These are phyloP conservation scores for Tylopilus felleus DNA, from an alignment of 768 basidiomycete genomes.

Conservation along the genomic window DNA sequence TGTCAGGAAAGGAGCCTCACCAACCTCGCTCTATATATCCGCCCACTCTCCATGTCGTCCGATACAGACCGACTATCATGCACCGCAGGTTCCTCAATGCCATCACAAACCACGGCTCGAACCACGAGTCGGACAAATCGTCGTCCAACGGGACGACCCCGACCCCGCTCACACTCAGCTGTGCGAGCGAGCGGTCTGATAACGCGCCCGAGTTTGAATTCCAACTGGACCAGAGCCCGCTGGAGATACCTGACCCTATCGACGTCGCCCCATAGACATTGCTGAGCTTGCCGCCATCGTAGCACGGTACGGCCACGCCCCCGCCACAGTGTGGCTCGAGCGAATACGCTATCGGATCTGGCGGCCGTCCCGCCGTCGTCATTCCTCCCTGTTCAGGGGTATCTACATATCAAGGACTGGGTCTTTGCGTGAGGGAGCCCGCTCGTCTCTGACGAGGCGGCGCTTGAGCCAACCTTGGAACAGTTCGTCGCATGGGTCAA, in stretches of 20 bases:
- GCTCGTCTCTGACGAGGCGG: slow-evolving; percentile 42
- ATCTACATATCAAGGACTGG: slow-evolving; percentile 50
- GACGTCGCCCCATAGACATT: slow-evolving; percentile 2
- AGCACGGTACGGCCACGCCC: slow-evolving; percentile 63
- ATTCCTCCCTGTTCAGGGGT: slow-evolving; percentile 54
- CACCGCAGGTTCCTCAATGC: not conserved
- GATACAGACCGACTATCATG: not conserved
- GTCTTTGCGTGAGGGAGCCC: slow-evolving; percentile 66
- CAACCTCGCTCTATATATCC: not conserved
- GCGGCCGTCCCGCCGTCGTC: slow-evolving; percentile 39
- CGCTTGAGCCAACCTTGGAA: slow-evolving; percentile 31
- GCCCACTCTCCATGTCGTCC: not conserved
- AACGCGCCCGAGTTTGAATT: not conserved
- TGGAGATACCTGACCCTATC: slow-evolving; percentile 10
- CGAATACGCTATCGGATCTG: slow-evolving; percentile 50
- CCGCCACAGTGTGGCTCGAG: slow-evolving; percentile 71
- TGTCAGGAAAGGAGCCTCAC: not conserved
- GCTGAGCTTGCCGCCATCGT: slow-evolving; percentile 48
- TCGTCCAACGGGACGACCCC: not conserved
- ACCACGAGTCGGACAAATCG: not conserved
- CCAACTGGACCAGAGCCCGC: not conserved
- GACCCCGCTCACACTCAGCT: not conserved
- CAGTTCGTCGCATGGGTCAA: slow-evolving; percentile 47
- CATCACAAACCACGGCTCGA: slow-evolving; percentile 1
- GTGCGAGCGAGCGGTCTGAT: slow-evolving; percentile 3